A percentile compares a stretch with the other conserved stretches of the same genome.
phyloP scores from a whole-genome alignment of 2,329 filamentous ascomycete species.

The Emergomyces africanus region DNA sequence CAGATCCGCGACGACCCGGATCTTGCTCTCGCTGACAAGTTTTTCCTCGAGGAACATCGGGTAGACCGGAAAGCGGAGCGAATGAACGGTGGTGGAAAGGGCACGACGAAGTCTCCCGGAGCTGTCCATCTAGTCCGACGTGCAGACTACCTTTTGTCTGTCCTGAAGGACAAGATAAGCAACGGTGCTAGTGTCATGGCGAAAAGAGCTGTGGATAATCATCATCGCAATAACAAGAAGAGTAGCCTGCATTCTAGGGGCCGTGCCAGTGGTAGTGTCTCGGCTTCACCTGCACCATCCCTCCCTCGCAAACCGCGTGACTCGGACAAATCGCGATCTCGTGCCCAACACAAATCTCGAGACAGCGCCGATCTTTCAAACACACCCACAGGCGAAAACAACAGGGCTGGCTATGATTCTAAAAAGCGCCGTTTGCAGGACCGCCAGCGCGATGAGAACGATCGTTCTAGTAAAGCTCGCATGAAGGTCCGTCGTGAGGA shows the following conservation, averaged over 20 bases:
- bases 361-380: slow-evolving; percentile 32
- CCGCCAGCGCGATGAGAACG: slow-evolving; percentile 9
- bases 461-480: slow-evolving; percentile 6
- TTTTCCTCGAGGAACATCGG: slow-evolving; percentile 95
- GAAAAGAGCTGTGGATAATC: slow-evolving; percentile 74
- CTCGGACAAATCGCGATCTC: slow-evolving; percentile 28
- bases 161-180: slow-evolving; percentile 74
- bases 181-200: slow-evolving; percentile 51
- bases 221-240: slow-evolving; percentile 91
- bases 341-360: slow-evolving; percentile 28
- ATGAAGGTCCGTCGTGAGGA: slow-evolving; percentile 11
- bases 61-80: slow-evolving; percentile 95
- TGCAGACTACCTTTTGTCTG: slow-evolving; percentile 89
- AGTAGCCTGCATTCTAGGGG: slow-evolving; percentile 19
- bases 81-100: slow-evolving; percentile 43
- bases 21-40: slow-evolving; percentile 73
- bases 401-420: slow-evolving; percentile 13
- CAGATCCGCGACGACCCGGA: slow-evolving; percentile 87
- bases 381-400: slow-evolving; percentile 29
- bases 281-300: slow-evolving; percentile 34
- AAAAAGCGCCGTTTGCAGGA: slow-evolving; percentile 1
- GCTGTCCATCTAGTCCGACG: slow-evolving; percentile 92
- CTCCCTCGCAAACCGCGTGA: slow-evolving; percentile 31
- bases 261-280: slow-evolving; percentile 26
- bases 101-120: slow-evolving; percentile 64